A percentile compares a stretch with the other conserved stretches of the same genome.
These are phyloP conservation scores for Dryas drummondii DNA, from an alignment of 306 rosid genomes.

Conservation along the genomic window DNA sequence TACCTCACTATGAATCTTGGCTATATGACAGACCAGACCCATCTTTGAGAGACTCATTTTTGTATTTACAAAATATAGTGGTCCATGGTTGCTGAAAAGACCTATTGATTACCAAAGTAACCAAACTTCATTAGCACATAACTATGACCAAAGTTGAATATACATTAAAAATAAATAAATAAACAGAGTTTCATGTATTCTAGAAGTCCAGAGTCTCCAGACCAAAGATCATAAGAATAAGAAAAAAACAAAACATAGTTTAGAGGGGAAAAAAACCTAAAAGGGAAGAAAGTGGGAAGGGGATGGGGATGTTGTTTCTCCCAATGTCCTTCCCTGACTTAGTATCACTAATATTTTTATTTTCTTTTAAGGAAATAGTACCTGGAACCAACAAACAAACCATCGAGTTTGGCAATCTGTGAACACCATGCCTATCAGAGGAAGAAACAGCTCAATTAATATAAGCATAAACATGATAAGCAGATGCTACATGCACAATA, in stretches of 20 bases:
- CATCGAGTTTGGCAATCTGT: constrained; percentile 79
- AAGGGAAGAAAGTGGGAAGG: not conserved
- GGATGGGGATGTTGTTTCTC: not conserved
- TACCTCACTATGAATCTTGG: constrained; percentile 99
- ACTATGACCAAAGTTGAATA: constrained; percentile 9
- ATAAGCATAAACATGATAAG: constrained; percentile 3
- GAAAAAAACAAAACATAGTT: not conserved
- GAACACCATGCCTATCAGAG: constrained; percentile 86
- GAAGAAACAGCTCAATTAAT: constrained; percentile 30
- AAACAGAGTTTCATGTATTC: not conserved
- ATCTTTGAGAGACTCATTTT: constrained; percentile 80
- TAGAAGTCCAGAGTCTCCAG: not conserved
- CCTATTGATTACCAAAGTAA: constrained; percentile 49
- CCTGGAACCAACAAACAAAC: constrained; percentile 96
- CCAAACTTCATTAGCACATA: constrained; percentile 19
- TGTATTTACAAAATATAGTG: constrained; percentile 85
- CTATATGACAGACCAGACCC: constrained; percentile 94
- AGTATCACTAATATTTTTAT: not conserved
- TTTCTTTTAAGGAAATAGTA: constrained; percentile 25
- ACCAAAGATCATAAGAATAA: not conserved
- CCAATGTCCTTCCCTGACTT: not conserved
- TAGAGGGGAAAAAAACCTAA: not conserved
- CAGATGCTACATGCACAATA: constrained; percentile 21
- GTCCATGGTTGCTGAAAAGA: constrained; percentile 96
- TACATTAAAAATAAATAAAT: not conserved